A percentile compares a stretch with the other conserved stretches of the same genome.
phyloP scores from a whole-genome alignment of 2,329 filamentous ascomycete genomes.

The Fusarium veterinarium region DNA sequence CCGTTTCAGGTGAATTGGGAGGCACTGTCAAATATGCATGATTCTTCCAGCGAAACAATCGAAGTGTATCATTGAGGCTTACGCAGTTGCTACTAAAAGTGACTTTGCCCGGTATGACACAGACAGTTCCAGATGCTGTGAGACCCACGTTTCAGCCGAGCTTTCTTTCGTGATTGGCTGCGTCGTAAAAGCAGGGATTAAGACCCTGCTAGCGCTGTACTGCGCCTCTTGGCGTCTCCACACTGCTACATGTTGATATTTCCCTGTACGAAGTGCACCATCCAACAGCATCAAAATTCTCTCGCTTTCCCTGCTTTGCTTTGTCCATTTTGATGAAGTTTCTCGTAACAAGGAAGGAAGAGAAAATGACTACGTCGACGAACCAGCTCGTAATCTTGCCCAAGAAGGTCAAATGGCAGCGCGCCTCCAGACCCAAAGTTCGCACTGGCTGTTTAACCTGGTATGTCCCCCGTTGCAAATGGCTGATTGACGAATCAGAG shows the following conservation, averaged over 20 bases:
- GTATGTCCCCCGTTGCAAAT: slow-evolving; percentile 6
- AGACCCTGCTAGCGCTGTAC: background rate
- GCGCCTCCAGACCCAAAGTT: slow-evolving; percentile 31
- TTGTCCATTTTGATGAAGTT: background rate
- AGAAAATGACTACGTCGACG: background rate
- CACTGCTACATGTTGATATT: background rate
- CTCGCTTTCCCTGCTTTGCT: background rate
- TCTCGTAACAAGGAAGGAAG: background rate
- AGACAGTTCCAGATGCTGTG: background rate
- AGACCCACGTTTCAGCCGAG: background rate
- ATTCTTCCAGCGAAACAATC: background rate
- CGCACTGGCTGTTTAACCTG: slow-evolving; percentile 40
- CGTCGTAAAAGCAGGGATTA: slow-evolving; percentile 4
- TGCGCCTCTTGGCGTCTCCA: slow-evolving; percentile 9
- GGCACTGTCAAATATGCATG: background rate
- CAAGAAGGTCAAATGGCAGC: slow-evolving; percentile 24
- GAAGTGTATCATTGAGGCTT: background rate
- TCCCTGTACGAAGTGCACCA: background rate
- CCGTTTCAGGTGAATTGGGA: background rate
- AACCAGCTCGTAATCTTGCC: slow-evolving; percentile 9
- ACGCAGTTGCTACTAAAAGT: background rate
- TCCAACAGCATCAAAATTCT: slow-evolving; percentile 15
- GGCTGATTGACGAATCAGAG: background rate
- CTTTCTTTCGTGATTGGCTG: background rate
- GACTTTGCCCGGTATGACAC: background rate